Conservation (phyloP, 768 basidiomycete species). For the Trametopsis cervina region DNA sequence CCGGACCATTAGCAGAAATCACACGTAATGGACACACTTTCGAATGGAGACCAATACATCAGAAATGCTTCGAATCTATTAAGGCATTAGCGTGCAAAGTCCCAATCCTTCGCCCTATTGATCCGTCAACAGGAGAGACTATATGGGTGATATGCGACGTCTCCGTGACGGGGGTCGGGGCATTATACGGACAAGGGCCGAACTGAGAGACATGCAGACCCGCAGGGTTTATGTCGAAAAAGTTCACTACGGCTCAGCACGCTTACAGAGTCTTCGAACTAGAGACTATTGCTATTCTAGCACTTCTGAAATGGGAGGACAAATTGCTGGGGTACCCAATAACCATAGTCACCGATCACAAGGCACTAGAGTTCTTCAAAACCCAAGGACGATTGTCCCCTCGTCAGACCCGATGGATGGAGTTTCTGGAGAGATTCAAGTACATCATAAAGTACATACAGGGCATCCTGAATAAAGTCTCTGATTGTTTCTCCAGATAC, state of each 20-base stretch:
- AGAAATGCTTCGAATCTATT: constrained; percentile 16
- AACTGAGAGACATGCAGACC: constrained; percentile 10
- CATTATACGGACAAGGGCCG: constrained; percentile 18
- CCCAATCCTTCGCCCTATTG: constrained; percentile 6
- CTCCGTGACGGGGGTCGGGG: constrained; percentile 14
- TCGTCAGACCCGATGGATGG: constrained; percentile 23
- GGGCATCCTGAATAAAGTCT: constrained; percentile 20
- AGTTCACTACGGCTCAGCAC: constrained; percentile 21
- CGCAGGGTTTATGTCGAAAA: constrained; percentile 24
- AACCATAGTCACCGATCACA: constrained; percentile 22
- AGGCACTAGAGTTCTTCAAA: constrained; percentile 16
- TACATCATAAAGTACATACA: constrained; percentile 24
- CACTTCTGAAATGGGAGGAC: constrained; percentile 26
- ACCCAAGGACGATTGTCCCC: constrained; percentile 19
- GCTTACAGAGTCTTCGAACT: constrained; percentile 33
- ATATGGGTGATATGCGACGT: constrained; percentile 22
- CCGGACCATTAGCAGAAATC: constrained; percentile 25
- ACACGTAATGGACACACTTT: constrained; percentile 23
- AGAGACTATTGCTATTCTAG: constrained; percentile 28
- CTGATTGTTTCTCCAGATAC: constrained; percentile 18
- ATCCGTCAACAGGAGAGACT: constrained; percentile 5
- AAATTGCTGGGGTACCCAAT: constrained; percentile 20
- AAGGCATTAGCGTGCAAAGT: constrained; percentile 1
- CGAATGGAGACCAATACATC: constrained; percentile 22
- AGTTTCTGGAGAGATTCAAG: constrained; percentile 21